Evolutionary conservation across 495 filamentous ascomycete species (phyloP).

Genomic region (Daldinia loculata): DNA sequence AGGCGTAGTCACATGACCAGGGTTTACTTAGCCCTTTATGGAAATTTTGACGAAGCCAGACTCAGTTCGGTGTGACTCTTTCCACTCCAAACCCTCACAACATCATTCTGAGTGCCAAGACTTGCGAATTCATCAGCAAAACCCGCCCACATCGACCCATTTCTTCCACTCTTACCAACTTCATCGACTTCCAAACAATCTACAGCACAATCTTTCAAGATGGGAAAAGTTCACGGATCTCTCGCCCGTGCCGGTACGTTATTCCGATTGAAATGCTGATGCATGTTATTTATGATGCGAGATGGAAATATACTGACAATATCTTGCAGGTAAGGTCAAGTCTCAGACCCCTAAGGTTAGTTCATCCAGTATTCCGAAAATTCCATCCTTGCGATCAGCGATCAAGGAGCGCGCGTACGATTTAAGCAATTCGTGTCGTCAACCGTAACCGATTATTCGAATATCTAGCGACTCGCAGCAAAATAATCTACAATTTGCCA

Average conservation of each 20-base stretch:
- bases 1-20: slow-evolving; percentile 33
- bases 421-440: background rate
- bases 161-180: slow-evolving; percentile 26
- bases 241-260: slow-evolving; percentile 89
- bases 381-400: background rate
- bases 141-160: slow-evolving; percentile 24
- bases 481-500: slow-evolving; percentile 10
- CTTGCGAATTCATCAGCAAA: slow-evolving; percentile 33
- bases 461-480: slow-evolving; percentile 5
- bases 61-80: slow-evolving; percentile 35
- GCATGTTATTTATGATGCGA: background rate
- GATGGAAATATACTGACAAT: slow-evolving; percentile 22
- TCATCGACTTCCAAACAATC: slow-evolving; percentile 26
- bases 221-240: slow-evolving; percentile 92
- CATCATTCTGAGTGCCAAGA: slow-evolving; percentile 19
- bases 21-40: slow-evolving; percentile 37
- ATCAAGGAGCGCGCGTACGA: slow-evolving; percentile 26
- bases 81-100: slow-evolving; percentile 9
- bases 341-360: slow-evolving; percentile 56
- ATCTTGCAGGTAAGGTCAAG: slow-evolving; percentile 56
- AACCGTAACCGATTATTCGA: background rate
- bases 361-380: slow-evolving; percentile 11
- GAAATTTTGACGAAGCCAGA: slow-evolving; percentile 37
- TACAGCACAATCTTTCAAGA: slow-evolving; percentile 53
- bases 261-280: background rate